Base-by-base conservation (phyloP, 2,329 filamentous ascomycete genomes). In the Trichoderma breve region DNA sequence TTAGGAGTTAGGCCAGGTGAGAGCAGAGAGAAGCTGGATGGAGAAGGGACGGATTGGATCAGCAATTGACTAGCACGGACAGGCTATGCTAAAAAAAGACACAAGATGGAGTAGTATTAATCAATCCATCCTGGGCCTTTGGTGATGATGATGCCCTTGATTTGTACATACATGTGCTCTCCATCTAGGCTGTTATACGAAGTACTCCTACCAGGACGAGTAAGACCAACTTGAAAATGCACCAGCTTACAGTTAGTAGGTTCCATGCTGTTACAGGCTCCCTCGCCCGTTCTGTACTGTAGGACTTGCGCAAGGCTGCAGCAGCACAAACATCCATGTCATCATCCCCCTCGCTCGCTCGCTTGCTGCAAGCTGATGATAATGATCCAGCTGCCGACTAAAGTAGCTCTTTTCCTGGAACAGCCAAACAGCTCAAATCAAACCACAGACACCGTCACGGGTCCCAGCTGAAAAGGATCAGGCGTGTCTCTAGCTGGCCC, bases 11-110 rank as follows among this genome's bases (percentile, higher is more conserved):
- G 34, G 34, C 34, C 34, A 36, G 60, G 14, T 39, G 21, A 66
- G 47, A 34, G 14, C n/a, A 36, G 14, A 36, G 34, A 36, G 34
- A 36, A 51, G 62, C 62, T 65, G 28, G 62, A 32, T 53, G 53
- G 14, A n/a, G 12, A 32, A 15, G 34, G 24, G 24, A 30, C 55
- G 32, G 65, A 47, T 68, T 47, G 65, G 34, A 57, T 26, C 65
- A 58, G 32, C 32, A 55, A 53, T 55, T 30, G 60, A 24, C 60
- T 63, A 63, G 60, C 32, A 43, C 60, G 34, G 61, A 39, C 39
- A 39, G n/a, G 47, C 64, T 28, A 67, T 67, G 64, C 64, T 67
- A 57, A 28, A 57, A 66, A 39, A 67, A 57, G 64, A 39, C 47
- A 53, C 47, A 53, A 24, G 64, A 57, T n/a, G 51, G 12, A 26